phyloP scores from a whole-genome alignment of 2,329 filamentous ascomycete species.

The Pyrenophora graminea region DNA sequence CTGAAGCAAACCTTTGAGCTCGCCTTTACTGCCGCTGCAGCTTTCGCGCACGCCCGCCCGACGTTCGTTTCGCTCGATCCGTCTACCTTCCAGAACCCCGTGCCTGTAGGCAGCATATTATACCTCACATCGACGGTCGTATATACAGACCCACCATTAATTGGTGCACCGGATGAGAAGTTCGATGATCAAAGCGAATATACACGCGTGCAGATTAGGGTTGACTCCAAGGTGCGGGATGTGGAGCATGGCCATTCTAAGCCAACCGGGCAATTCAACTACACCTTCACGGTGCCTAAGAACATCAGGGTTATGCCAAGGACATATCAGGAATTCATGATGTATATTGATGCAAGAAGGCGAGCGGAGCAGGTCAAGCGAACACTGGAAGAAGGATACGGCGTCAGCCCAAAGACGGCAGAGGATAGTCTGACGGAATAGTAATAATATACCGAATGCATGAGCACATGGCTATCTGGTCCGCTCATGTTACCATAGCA shows the following conservation, averaged over 20 bases:
- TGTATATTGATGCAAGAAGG: slow-evolving; percentile 65
- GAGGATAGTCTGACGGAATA: slow-evolving; percentile 46
- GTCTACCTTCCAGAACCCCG: slow-evolving; percentile 74
- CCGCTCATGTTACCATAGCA: no score
- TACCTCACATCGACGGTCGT: slow-evolving; percentile 74
- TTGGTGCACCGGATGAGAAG: slow-evolving; percentile 44
- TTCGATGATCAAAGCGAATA: slow-evolving; percentile 48
- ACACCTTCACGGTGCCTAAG: slow-evolving; percentile 69
- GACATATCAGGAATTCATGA: slow-evolving; percentile 67
- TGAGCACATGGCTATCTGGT: no score
- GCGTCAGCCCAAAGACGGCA: slow-evolving; percentile 35
- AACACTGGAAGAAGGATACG: slow-evolving; percentile 36
- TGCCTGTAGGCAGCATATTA: slow-evolving; percentile 73
- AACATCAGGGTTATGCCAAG: slow-evolving; percentile 69
- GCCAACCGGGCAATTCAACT: slow-evolving; percentile 75
- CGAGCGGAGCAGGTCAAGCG: slow-evolving; percentile 57
- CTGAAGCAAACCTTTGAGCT: slow-evolving; percentile 76
- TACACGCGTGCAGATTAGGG: slow-evolving; percentile 70
- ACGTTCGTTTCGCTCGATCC: slow-evolving; percentile 75
- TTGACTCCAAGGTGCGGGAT: slow-evolving; percentile 72
- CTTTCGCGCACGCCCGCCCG: slow-evolving; percentile 70
- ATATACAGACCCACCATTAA: slow-evolving; percentile 68
- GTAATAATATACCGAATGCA: no score
- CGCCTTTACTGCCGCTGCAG: slow-evolving; percentile 74
- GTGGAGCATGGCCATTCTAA: slow-evolving; percentile 71